These are phyloP conservation scores for Phytophthora cryptogea DNA, from an alignment of 352 stramenopile species.

Conservation along the genomic window DNA sequence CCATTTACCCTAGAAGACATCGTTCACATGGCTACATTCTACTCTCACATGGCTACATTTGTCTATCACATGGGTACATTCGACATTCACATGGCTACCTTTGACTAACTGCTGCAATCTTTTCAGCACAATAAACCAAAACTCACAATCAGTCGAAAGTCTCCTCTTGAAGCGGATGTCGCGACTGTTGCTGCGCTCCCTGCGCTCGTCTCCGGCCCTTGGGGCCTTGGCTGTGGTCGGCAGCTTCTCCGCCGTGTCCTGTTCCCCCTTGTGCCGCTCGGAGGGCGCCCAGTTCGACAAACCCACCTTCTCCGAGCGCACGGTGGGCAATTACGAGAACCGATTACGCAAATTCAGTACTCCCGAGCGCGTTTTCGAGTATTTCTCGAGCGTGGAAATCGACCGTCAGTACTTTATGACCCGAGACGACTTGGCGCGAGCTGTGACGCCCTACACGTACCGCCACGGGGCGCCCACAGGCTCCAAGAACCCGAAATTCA, in stretches of 20 bases:
- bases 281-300: constrained; percentile 28
- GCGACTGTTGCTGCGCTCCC: constrained; percentile 36
- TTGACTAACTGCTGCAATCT: constrained; percentile 1
- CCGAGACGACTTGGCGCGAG: constrained; percentile 75
- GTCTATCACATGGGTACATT: background rate
- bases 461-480: constrained; percentile 67
- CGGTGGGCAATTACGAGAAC: constrained; percentile 90
- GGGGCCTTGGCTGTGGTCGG: constrained; percentile 14
- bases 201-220: constrained; percentile 11
- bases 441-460: constrained; percentile 85
- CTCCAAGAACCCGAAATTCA: constrained; percentile 88
- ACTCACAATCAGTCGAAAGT: constrained; percentile 8
- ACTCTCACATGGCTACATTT: too few relatives aligned
- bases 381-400: constrained; percentile 88
- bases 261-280: constrained; percentile 3
- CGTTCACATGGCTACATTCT: too few relatives aligned
- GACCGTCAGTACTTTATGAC: constrained; percentile 87
- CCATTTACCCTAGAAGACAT: too few relatives aligned
- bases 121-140: background rate
- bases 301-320: constrained; percentile 78
- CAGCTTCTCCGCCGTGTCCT: constrained; percentile 14
- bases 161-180: constrained; percentile 21
- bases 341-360: constrained; percentile 82
- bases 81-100: background rate
- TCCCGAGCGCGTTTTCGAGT: constrained; percentile 90